Conservation (phyloP, 352 stramenopile species). For the Phytophthora pluvialis region DNA sequence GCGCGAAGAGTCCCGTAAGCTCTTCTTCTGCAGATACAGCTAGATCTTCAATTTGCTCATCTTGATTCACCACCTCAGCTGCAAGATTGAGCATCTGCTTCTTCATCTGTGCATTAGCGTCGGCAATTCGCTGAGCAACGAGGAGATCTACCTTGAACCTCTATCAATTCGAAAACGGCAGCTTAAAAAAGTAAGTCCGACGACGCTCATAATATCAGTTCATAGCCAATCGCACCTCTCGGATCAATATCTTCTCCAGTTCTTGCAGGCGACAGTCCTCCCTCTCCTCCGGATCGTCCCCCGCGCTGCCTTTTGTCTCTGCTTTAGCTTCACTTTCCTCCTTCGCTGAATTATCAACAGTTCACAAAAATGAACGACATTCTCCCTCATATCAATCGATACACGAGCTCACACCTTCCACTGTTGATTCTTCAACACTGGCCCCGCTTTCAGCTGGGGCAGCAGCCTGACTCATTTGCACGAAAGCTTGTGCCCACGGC, state of each 20-base stretch:
- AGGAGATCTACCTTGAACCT: constrained; percentile 80
- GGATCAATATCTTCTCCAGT: constrained; percentile 63
- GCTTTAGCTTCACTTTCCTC: constrained; percentile 20
- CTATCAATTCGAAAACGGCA: constrained; percentile 27
- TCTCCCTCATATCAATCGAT: not conserved
- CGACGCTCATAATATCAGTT: not conserved
- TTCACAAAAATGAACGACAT: not conserved
- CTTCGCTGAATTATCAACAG: constrained; percentile 10
- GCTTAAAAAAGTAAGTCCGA: not conserved
- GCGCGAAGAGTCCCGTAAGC: constrained; percentile 49
- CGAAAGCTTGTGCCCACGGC: constrained; percentile 67
- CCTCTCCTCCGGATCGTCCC: constrained; percentile 10
- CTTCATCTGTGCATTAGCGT: constrained; percentile 66
- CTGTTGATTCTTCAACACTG: not conserved
- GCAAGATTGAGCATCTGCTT: constrained; percentile 72
- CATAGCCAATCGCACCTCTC: constrained; percentile 49
- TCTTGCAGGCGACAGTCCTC: constrained; percentile 44
- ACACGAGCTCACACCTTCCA: constrained; percentile 13
- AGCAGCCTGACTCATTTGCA: constrained; percentile 51
- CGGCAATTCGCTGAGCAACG: constrained; percentile 70
- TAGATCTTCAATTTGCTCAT: constrained; percentile 32
- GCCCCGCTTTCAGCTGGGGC: constrained; percentile 3
- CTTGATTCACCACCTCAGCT: constrained; percentile 35
- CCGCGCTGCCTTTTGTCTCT: constrained; percentile 12
- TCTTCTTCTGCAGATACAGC: constrained; percentile 45